These are phyloP conservation scores for Phanerochaete sordida DNA, from an alignment of 768 basidiomycete species.

Conservation along the genomic window DNA sequence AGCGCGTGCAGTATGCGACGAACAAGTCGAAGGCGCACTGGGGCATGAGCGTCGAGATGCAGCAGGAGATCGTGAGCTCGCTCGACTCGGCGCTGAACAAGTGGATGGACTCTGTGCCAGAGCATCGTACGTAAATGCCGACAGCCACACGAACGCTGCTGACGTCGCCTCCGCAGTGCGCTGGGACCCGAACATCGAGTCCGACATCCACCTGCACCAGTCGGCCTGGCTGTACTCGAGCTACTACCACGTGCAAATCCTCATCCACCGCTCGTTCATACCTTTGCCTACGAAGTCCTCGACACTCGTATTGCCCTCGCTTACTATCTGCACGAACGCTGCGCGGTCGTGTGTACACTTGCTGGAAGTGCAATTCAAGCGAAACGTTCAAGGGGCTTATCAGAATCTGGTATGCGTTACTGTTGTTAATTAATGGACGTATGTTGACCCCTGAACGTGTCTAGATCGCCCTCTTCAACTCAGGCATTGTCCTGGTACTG, in stretches of 20 bases:
- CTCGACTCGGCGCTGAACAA: conserved; percentile 58
- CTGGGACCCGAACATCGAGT: conserved; percentile 22
- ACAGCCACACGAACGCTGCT: background rate
- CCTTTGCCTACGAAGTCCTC: conserved; percentile 55
- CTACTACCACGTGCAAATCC: conserved; percentile 53
- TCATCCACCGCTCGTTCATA: conserved; percentile 79
- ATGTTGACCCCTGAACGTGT: background rate
- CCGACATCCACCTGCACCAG: conserved; percentile 26
- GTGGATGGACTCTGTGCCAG: conserved; percentile 60
- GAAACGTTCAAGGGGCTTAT: conserved; percentile 11
- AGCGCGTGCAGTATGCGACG: conserved; percentile 40
- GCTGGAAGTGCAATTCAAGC: conserved; percentile 31
- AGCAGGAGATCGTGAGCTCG: conserved; percentile 52
- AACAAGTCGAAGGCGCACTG: conserved; percentile 37
- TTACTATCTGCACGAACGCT: conserved; percentile 48
- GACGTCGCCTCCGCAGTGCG: conserved; percentile 17
- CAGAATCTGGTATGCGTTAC: conserved; percentile 4
- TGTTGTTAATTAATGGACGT: background rate
- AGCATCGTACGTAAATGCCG: conserved; percentile 38
- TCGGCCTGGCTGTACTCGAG: conserved; percentile 35
- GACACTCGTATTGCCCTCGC: conserved; percentile 35
- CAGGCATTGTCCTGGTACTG: conserved; percentile 40
- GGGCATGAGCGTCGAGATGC: conserved; percentile 37
- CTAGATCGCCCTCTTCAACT: conserved; percentile 32
- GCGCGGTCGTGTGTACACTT: conserved; percentile 43